Evolutionary conservation across 768 basidiomycete genomes (phyloP), one percentile per base, ranked within the genome.

Genomic region (Calocera cornea): DNA sequence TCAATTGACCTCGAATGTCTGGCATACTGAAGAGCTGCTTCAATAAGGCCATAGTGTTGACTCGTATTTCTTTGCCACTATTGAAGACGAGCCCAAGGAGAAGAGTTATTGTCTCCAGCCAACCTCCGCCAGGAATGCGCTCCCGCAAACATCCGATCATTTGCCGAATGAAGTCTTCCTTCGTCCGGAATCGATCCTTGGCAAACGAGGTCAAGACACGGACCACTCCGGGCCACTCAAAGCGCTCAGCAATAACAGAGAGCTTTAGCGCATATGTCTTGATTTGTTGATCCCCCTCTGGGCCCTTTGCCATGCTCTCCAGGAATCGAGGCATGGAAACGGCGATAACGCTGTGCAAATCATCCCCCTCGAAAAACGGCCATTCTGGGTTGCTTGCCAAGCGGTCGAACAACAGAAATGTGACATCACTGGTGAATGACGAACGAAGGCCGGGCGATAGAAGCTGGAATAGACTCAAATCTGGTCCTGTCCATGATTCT

Each of bases 121-220:
- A 72, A 34, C 89, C 83, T 16, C 54, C 54, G 2, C 80, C 79
- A 0, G 86, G 85, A 73, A 92, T 93, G 75, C 91, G 87, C 73
- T 97, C 94, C 24, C 92, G 86, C 40, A 97, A 81, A 71, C 89
- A 87, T 1, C 85, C 81, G 24, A 92, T 87, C 0, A 91, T 92
- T 74, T 97, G 92, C 2, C 92, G 86, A 68, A 95, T 82, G 78
- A 95, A 95, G 77, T 97, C 94, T 65, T 97, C 94, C 72, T 87
- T 87, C 1, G 92, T 92, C 63, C 94, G 82, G 81, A 97, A 97
- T 64, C 90, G 87, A 24, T 82, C 80, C 76, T 91, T 91, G 66
- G 89, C 85, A 72, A 95, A 95, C 1, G 91, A 93, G 2, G 82
- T 87, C 88, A 95, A 90, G 73, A 97, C 89, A 63, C 90, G 87